A percentile compares a stretch with the other conserved stretches of the same genome.
phyloP scores from a whole-genome alignment of 352 stramenopile genomes.

The Phytophthora cactorum region DNA sequence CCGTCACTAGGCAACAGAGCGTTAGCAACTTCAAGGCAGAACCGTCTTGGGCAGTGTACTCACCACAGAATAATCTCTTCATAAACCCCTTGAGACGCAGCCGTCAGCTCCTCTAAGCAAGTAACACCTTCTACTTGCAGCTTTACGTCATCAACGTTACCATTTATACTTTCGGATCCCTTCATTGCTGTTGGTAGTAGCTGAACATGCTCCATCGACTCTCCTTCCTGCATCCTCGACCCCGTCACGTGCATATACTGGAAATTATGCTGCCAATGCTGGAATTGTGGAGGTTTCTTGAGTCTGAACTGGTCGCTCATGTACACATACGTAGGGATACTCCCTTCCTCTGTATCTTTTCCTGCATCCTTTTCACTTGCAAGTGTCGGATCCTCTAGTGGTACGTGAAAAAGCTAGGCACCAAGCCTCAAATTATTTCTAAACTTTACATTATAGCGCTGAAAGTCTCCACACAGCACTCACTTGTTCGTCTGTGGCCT shows the following conservation, averaged over 20 bases:
- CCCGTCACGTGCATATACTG: conserved; percentile 49
- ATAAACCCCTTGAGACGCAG: conserved; percentile 6
- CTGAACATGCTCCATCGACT: conserved; percentile 53
- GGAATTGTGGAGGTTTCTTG: conserved; percentile 51
- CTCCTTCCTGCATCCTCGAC: conserved; percentile 24
- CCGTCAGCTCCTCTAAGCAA: conserved; percentile 25
- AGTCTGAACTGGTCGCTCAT: conserved; percentile 59
- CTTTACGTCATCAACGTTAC: neutral
- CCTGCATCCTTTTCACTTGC: conserved; percentile 5
- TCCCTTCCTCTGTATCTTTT: neutral
- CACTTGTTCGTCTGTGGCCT: conserved; percentile 41
- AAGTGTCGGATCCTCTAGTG: neutral
- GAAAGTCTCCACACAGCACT: neutral
- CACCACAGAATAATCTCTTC: conserved; percentile 30
- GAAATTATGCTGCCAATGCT: conserved; percentile 56
- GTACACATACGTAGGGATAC: conserved; percentile 41
- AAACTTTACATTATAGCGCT: neutral
- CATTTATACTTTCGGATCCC: neutral
- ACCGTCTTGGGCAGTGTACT: neutral
- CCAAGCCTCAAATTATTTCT: conserved; percentile 2
- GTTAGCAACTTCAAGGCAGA: neutral
- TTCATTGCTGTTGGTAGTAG: conserved; percentile 13
- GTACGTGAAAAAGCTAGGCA: conserved; percentile 27
- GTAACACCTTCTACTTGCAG: conserved; percentile 19
- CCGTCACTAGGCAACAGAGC: conserved; percentile 37